Evolutionary conservation across 2,329 filamentous ascomycete species (phyloP), one percentile per base, ranked within the genome.

Genomic region (Spiromastix sp.): DNA sequence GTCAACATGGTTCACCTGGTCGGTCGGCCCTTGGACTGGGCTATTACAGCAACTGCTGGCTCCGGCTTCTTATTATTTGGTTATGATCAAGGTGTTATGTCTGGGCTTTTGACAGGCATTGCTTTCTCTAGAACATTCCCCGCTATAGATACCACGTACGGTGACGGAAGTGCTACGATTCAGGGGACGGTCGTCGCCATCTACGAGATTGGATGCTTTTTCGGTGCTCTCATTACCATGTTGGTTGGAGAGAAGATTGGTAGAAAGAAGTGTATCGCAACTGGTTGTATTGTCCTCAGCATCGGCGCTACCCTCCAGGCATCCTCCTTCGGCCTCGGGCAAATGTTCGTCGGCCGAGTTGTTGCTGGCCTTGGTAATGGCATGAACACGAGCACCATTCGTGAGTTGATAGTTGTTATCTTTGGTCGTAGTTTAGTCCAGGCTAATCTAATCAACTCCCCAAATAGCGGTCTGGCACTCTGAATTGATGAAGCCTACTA

Each of bases 151-250:
- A 52, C 61, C 1, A 60, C 55, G 2, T 41, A 49, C 0, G 41
- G 41, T 4, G 38, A 49, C 31, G 61, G 62, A 2, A 65, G 60
- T 33, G 57, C 63, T 2, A 62, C 61, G 4, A 45, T 67, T 5
- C 64, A 67, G 43, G 63, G 63, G 13, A 64, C 60, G 18, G 63
- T 66, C 51, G 60, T 64, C 13, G 61, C 63, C 16, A 63, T 66
- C n/a, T 67, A 67, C 38, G 62, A 67, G 36, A 59, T 59, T 20
- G 50, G 73, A 12, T 77, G 72, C 46, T 76, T 78, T 49, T 55
- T 76, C 30, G 74, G 74, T 18, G 72, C 64, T 11, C 43, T 54
- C 10, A 41, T 64, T 2, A 61, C 66, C n/a, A 48, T 54, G 9
- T 17, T 49, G 29, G 48, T 67, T 17, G 69, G 69, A 13, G 68